Evolutionary conservation across 108 stramenopile species (phyloP).

Genomic region (Cyclotella sp.): DNA sequence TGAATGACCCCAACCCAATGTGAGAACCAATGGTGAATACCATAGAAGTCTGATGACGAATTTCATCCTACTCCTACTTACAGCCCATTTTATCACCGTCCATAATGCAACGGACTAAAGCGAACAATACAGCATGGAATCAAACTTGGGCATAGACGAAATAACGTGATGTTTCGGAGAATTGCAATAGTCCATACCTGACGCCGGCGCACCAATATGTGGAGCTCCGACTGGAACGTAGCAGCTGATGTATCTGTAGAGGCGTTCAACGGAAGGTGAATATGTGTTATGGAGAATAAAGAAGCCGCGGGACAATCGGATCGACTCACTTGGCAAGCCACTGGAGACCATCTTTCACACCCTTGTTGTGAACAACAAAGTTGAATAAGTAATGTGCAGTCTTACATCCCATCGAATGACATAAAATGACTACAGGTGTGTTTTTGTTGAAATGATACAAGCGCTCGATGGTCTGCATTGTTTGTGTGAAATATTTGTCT

Average conservation of each 20-base stretch:
- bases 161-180: background rate
- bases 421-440: slow-evolving; percentile 48
- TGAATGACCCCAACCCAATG: background rate
- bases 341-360: slow-evolving; percentile 36
- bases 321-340: slow-evolving; percentile 57
- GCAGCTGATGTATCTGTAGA: slow-evolving; percentile 47
- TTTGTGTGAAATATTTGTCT: slow-evolving; percentile 48
- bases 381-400: slow-evolving; percentile 53
- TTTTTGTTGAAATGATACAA: slow-evolving; percentile 37
- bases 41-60: background rate
- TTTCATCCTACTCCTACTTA: background rate
- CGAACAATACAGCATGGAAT: background rate
- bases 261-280: background rate
- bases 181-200: background rate
- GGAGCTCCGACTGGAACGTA: slow-evolving; percentile 73
- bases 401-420: slow-evolving; percentile 56
- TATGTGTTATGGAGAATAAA: background rate
- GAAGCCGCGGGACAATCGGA: background rate
- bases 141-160: background rate
- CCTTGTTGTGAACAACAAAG: slow-evolving; percentile 34
- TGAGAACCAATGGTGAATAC: background rate
- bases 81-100: slow-evolving; percentile 68
- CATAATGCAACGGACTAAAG: slow-evolving; percentile 48
- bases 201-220: slow-evolving; percentile 64
- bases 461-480: slow-evolving; percentile 29